Evolutionary conservation across 2,329 filamentous ascomycete species (phyloP), one percentile per base, ranked within the genome.

Genomic region (Alternaria postmessia): DNA sequence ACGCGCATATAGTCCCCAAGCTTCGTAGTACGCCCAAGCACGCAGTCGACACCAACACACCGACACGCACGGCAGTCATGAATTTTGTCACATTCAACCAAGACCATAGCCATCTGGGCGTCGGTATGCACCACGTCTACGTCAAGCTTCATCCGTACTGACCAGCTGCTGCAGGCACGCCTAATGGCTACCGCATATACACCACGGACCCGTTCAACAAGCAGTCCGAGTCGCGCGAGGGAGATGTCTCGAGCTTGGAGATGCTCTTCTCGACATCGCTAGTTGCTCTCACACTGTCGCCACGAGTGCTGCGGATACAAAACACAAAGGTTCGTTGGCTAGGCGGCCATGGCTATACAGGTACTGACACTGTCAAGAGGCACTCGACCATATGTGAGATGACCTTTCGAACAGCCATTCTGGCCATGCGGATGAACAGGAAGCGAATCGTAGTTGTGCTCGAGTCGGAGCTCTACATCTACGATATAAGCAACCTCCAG

Each of bases 21-120:
- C 47, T 47, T 54, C 36, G 47, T 44, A 39, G 44, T n/a, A 53
- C 52, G 16, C 38, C 18, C 47, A 61, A 20, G 63, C 51, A 18
- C 52, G 44, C 52, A 39, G 36, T 18, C 58, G 24, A 26, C 24
- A 26, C 24, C 51, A 46, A 42, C 12, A 16, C 32, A 12, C 32
- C 6, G 7, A 11, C 11, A 72, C 69, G 63, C 46, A 71, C 68
- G 64, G 58, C 89, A 49, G 69, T 69, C 43, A 93, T 98, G 84
- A 99, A 99, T 81, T 99, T 96, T 82, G 93, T 99, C 73, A 97
- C 94, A 42, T 99, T 98, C 82, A 99, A 99, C 81, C 95, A 99
- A 84, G 95, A 99, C 84, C 93, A 97, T 83, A 96, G 92, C 86
- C 94, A 94, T 80, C 86, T 99, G 67, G 94, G 94, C 82, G 94